Evolutionary conservation across 2,329 filamentous ascomycete species (phyloP), one percentile per base, ranked within the genome.

Genomic region (Thelonectria olida): DNA sequence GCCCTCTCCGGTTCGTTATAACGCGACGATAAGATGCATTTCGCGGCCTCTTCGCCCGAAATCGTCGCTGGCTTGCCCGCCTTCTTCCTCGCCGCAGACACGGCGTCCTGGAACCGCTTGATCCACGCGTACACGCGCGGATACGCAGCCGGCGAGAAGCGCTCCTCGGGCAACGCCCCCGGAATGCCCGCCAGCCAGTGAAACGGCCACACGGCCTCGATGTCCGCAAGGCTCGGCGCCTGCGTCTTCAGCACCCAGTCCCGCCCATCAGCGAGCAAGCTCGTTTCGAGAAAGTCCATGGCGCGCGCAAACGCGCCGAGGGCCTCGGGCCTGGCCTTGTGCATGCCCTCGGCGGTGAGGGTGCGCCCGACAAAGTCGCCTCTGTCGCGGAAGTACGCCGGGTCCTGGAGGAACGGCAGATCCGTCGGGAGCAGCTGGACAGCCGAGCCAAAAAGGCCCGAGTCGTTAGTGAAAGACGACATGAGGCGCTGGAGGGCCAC

Each of bases 171-270:
- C 47, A 91, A 79, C 13, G 84, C 84, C 5, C 83, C 83, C 12
- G 83, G 82, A 47, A 91, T 78, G 10, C 75, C 77, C 3, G 76
- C 73, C 2, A 92, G 75, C 90, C 90, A 93, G 74, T 89, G 84
- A 65, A 92, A 83, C 0, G 85, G 82, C 88, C 88, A 92, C 12
- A 90, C 77, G 42, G 84, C 87, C 76, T 93, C 88, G 61, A 93
- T 87, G 73, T 93, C 91, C 4, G 85, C 88, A 63, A 92, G 73
- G 1, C 80, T 82, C 2, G 88, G 86, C 17, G 74, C 73, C 3
- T 81, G 70, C 1, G 81, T 84, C 10, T 78, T 80, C 12, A 89
- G 75, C 8, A 92, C 76, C 90, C 89, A 93, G 3, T 83, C 73
- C 55, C 89, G 81, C n/a, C 86, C 88, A 75, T 92, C 90, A 1